phyloP scores from a whole-genome alignment of 2,329 filamentous ascomycete genomes.

The Myriosclerotinia duriaeana region DNA sequence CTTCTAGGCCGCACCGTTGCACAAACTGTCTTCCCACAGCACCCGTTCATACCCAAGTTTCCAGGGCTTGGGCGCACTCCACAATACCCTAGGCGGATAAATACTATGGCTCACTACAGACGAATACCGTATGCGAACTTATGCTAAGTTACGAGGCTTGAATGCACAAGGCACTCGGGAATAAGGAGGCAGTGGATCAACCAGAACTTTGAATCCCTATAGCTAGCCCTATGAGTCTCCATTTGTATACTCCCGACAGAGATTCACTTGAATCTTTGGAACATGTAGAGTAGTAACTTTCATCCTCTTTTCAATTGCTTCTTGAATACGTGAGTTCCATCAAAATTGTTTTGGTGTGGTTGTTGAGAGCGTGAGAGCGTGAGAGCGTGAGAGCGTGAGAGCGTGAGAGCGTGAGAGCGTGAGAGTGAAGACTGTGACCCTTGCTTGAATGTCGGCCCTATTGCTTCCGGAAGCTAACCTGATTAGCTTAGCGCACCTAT shows the following conservation, averaged over 20 bases:
- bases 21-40: neutral
- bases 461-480: slow-evolving; percentile 20
- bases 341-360: neutral
- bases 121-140: neutral
- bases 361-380: neutral
- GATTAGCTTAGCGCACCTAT: slow-evolving; percentile 21
- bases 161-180: neutral
- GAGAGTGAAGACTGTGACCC: neutral
- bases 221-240: too few species aligned
- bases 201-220: too few species aligned
- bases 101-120: neutral
- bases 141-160: neutral
- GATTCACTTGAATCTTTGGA: neutral
- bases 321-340: neutral
- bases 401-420: neutral
- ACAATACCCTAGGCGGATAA: neutral
- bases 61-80: neutral
- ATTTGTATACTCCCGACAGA: neutral
- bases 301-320: neutral
- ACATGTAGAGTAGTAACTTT: neutral
- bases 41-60: neutral
- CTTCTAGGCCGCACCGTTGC: neutral
- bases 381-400: too few species aligned
- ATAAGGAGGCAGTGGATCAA: neutral
- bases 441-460: slow-evolving; percentile 18